Evolutionary conservation across 805 yeast species (phyloP), one percentile per base, ranked within the genome.

Genomic region (Starmerella tilneyi): DNA sequence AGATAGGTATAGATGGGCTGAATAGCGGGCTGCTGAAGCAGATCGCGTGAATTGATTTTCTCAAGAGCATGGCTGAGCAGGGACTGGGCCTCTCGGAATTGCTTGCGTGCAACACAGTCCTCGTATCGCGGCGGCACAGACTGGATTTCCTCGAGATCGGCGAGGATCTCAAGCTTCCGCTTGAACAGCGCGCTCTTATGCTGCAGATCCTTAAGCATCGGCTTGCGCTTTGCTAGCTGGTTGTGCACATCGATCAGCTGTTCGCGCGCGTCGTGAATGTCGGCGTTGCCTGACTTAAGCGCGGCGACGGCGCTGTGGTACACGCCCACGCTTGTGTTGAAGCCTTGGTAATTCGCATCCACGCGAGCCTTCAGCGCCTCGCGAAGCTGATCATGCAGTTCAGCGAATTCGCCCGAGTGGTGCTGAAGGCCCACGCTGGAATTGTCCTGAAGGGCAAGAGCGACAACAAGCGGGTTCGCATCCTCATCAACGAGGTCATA

Each of bases 371-470:
- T 74, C 43, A 89, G 67, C 21, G 78, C 73, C 15, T 59, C 59
- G 13, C 78, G 74, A 11, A 88, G 72, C 43, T 73, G 67, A 20
- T 67, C 65, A 49, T 79, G 76, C 36, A 85, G 62, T 39, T 72
- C 71, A 34, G 71, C 67, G 54, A 89, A 89, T 49, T 84, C 86
- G 1, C 70, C 70, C 47, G 71, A 70, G 48, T 79, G 75, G 56
- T 79, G 80, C 0, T 94, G 94, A 56, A 84, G 65, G 0, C 97
- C 97, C n/a, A 86, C 92, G 0, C 94, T 82, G 2, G 94, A 78
- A 55, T 79, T 80, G 62, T 89, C 96, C 56, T 86, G 67, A 46
- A 92, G 68, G 1, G 88, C 78, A 31, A 89, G 68, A 0, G 96
- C 96, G 43, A 80, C 68, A 55, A 85, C 96, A 37, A 92, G 70